Conservation (phyloP, 192 early-diverging fungal genomes). For the Paraglomus occultum region DNA sequence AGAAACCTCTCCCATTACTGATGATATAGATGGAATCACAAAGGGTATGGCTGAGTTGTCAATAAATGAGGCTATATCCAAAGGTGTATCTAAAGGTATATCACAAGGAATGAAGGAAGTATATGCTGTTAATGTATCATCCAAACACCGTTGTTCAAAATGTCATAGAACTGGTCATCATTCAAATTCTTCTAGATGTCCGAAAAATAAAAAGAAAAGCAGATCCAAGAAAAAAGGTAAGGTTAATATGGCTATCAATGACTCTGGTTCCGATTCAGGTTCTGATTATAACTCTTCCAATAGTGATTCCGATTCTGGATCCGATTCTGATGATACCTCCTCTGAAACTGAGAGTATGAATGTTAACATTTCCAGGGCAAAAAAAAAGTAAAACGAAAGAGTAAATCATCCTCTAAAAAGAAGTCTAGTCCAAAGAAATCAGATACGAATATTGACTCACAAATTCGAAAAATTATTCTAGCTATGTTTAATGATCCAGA, state of each 20-base stretch:
- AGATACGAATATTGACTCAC: too few species aligned
- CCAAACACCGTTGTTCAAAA: background rate
- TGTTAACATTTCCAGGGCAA: conserved; percentile 1
- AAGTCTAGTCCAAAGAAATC: too few species aligned
- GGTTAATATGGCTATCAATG: conserved; percentile 15
- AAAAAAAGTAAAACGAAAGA: conserved; percentile 22
- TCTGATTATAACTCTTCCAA: background rate
- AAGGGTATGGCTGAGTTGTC: background rate
- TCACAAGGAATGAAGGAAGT: too few species aligned
- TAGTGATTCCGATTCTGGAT: background rate
- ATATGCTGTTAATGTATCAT: background rate
- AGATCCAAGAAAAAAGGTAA: conserved; percentile 26
- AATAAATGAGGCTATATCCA: conserved; percentile 13
- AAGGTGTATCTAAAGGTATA: too few species aligned
- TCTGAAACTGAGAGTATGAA: conserved; percentile 21
- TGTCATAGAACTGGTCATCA: background rate
- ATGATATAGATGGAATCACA: conserved; percentile 16
- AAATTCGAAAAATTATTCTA: too few species aligned
- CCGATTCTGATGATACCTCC: conserved; percentile 20
- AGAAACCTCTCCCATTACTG: conserved; percentile 7
- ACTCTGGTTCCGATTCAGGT: conserved; percentile 13
- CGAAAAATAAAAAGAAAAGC: conserved; percentile 8
- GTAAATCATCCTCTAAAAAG: conserved; percentile 17
- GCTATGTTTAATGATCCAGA: too few species aligned
- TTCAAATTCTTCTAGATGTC: background rate